phyloP scores from a whole-genome alignment of 176 grass and related monocot species.

The Eleusine coracana region DNA sequence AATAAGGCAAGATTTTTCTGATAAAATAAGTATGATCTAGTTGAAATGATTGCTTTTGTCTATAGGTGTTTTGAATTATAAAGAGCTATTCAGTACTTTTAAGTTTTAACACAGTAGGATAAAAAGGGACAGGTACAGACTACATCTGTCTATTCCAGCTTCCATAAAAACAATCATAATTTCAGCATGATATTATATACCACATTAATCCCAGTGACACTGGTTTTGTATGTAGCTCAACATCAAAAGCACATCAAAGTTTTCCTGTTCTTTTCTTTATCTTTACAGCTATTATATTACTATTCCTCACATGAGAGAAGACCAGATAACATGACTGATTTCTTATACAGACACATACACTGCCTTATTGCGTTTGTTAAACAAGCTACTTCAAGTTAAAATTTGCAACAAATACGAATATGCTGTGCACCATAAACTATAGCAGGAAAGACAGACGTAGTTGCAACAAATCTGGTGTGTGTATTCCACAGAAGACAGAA shows the following conservation, averaged over 20 bases:
- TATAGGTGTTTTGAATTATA: background rate
- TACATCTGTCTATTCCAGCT: background rate
- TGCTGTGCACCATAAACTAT: conserved; percentile 11
- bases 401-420: background rate
- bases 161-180: conserved; percentile 2
- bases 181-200: conserved; percentile 1
- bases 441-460: background rate
- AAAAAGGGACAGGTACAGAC: background rate
- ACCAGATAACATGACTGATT: background rate
- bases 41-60: background rate
- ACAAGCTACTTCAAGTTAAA: conserved; percentile 11
- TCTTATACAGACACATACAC: conserved; percentile 21
- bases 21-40: background rate
- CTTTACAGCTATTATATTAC: background rate
- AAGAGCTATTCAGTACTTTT: background rate
- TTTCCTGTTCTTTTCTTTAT: conserved; percentile 21
- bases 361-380: background rate
- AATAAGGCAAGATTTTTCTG: conserved; percentile 1
- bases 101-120: background rate
- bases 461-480: conserved; percentile 8
- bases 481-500: background rate
- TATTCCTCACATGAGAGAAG: conserved; percentile 5
- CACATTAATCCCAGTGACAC: background rate
- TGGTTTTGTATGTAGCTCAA: conserved; percentile 12
- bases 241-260: conserved; percentile 24